Evolutionary conservation across 768 basidiomycete species (phyloP).

Genomic region (Chalciporus chontae): DNA sequence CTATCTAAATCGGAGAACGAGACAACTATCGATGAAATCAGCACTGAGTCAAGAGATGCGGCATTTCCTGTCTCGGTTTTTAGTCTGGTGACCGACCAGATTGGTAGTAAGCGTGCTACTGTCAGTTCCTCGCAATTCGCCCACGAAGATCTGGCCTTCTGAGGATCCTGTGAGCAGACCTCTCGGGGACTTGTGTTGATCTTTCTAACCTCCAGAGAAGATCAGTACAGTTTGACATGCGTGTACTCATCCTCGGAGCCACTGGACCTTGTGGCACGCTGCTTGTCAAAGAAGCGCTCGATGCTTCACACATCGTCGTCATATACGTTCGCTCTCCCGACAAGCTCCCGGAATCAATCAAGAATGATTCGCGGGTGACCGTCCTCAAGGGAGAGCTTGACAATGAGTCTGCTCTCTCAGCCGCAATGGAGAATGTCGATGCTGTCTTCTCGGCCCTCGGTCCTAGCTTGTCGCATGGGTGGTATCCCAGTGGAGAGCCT

Average conservation of each 20-base stretch:
- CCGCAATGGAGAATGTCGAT: slow-evolving; percentile 55
- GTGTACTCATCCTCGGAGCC: slow-evolving; percentile 63
- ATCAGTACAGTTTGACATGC: slow-evolving; percentile 32
- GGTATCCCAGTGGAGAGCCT: slow-evolving; percentile 47
- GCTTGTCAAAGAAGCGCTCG: slow-evolving; percentile 54
- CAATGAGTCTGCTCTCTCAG: slow-evolving; percentile 45
- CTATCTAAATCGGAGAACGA: not conserved
- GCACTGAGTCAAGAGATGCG: too few relatives aligned
- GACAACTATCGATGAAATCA: too few relatives aligned
- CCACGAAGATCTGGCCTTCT: too few relatives aligned
- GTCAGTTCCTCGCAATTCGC: too few relatives aligned
- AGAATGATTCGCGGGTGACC: slow-evolving; percentile 40
- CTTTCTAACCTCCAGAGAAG: not conserved
- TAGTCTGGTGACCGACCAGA: too few relatives aligned
- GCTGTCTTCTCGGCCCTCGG: slow-evolving; percentile 68
- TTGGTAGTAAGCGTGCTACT: too few relatives aligned
- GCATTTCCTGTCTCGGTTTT: too few relatives aligned
- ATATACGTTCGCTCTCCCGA: slow-evolving; percentile 62
- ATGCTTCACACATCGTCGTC: slow-evolving; percentile 44
- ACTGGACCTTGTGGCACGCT: slow-evolving; percentile 61
- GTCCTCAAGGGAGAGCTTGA: slow-evolving; percentile 55
- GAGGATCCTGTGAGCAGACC: too few relatives aligned
- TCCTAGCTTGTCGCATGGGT: slow-evolving; percentile 40
- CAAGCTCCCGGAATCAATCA: slow-evolving; percentile 55
- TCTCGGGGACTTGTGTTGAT: too few relatives aligned